phyloP scores from a whole-genome alignment of 2,329 filamentous ascomycete genomes.

The Pseudopithomyces chartarum region DNA sequence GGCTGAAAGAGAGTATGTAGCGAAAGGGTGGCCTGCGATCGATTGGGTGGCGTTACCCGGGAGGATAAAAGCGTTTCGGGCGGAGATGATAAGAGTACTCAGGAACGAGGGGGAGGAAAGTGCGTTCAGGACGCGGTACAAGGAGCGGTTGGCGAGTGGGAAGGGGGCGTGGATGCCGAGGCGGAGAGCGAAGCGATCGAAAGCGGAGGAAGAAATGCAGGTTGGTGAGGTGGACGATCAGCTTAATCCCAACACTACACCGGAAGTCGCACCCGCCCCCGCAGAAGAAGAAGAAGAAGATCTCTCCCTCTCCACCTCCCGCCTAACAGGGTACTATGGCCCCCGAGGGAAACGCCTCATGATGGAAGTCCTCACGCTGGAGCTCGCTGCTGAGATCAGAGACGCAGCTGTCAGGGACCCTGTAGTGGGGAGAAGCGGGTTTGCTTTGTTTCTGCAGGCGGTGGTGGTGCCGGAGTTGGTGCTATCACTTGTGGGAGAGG shows the following conservation, averaged over 20 bases:
- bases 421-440: slow-evolving; percentile 35
- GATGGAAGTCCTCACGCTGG: slow-evolving; percentile 53
- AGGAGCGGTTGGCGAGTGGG: slow-evolving; percentile 32
- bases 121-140: slow-evolving; percentile 64
- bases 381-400: slow-evolving; percentile 34
- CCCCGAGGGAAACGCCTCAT: slow-evolving; percentile 73
- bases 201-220: neutral
- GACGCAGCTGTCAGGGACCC: slow-evolving; percentile 26
- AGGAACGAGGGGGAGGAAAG: slow-evolving; percentile 58
- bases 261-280: no score
- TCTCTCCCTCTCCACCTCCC: slow-evolving; percentile 4
- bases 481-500: slow-evolving; percentile 61
- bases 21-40: slow-evolving; percentile 70
- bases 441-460: slow-evolving; percentile 43
- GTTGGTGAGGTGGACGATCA: neutral
- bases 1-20: slow-evolving; percentile 50
- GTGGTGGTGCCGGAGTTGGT: slow-evolving; percentile 74
- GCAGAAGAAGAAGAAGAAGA: neutral
- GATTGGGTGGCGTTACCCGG: slow-evolving; percentile 67
- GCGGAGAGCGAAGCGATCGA: neutral
- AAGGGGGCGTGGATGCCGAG: slow-evolving; percentile 30
- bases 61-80: slow-evolving; percentile 63
- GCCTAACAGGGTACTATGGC: slow-evolving; percentile 74
- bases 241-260: no score
- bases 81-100: slow-evolving; percentile 64